Base-by-base conservation (phyloP, 352 stramenopile species). In the Globisporangium sylvaticum region DNA sequence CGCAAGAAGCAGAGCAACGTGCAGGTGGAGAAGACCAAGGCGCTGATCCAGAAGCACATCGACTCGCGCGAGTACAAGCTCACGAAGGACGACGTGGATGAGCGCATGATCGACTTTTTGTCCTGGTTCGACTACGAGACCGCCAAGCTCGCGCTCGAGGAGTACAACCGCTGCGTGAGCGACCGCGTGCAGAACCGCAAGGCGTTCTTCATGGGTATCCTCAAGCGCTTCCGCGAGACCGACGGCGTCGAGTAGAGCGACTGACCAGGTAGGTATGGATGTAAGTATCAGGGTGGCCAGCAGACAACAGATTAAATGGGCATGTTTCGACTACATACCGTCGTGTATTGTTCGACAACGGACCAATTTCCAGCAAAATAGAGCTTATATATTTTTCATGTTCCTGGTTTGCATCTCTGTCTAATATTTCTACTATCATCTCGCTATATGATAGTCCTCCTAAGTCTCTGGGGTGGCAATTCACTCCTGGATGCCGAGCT, bases 71-170 rank as follows among this genome's bases (percentile, higher is more conserved):
- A 86, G 68, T 94, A 79, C 69, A 91, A 94, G 66, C 64, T 95
- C 46, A 79, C 78, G 55, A 60, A 78, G 37, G 84, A 93, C 27
- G 88, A 95, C 65, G 85, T 95, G 29, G 88, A 95, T 68, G 88
- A 94, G 7, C 86, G 88, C 22, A 93, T 94, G 84, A 88, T 92
- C 48, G 88, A 95, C 66, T 94, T 89, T 48, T 67, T 95, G 32
- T 95, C 88, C 12, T 94, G 88, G 86, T 95, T 95, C 57, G 86
- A 95, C 76, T 94, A 95, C 68, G 82, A 88, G 66, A 95, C 88
- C n/a, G 88, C 88, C 34, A 94, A 94, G 75, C 78, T 73, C 18
- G 81, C 88, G 31, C 72, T 95, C 3, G 83, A 94, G 1, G 88
- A 94, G 77, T 94, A 89, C 76, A 89, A 91, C 68, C 75, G 74